Conservation (phyloP, 2,329 filamentous ascomycete species). For the Pezicula radicicola region DNA sequence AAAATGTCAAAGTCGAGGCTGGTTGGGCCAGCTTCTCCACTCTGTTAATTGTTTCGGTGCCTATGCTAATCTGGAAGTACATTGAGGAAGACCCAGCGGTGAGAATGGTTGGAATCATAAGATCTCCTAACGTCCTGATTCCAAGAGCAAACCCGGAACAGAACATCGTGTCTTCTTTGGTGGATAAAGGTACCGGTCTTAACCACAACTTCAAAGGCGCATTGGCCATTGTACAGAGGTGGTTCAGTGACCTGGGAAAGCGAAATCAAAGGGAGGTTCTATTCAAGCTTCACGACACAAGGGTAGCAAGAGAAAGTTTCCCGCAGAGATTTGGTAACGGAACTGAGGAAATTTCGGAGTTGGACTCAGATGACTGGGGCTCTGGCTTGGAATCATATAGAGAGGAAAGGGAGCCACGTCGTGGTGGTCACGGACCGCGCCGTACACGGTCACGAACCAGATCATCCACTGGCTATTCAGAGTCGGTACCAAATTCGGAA, state of each 20-base stretch:
- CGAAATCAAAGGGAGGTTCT: background rate
- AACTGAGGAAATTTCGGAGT: background rate
- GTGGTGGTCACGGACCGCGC: background rate
- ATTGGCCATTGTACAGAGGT: background rate
- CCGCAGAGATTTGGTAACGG: background rate
- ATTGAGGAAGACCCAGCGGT: conserved; percentile 15
- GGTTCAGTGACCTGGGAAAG: background rate
- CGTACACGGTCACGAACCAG: background rate
- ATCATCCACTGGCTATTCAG: background rate
- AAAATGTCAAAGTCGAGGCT: conserved; percentile 21
- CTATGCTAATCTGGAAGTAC: conserved; percentile 21
- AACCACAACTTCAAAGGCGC: background rate
- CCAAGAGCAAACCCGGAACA: background rate
- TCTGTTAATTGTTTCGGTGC: conserved; percentile 19
- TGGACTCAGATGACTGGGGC: background rate
- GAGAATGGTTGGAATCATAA: conserved; percentile 7
- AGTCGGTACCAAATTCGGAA: background rate
- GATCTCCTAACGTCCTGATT: background rate
- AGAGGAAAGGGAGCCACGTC: background rate
- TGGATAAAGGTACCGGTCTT: background rate
- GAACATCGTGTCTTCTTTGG: background rate
- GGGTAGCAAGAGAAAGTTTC: background rate
- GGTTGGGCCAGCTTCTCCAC: conserved; percentile 17
- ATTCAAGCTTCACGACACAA: background rate
- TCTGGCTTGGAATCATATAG: background rate